Conservation (phyloP, 2,329 filamentous ascomycete genomes). For the Rhytidhysteron rufulum region DNA sequence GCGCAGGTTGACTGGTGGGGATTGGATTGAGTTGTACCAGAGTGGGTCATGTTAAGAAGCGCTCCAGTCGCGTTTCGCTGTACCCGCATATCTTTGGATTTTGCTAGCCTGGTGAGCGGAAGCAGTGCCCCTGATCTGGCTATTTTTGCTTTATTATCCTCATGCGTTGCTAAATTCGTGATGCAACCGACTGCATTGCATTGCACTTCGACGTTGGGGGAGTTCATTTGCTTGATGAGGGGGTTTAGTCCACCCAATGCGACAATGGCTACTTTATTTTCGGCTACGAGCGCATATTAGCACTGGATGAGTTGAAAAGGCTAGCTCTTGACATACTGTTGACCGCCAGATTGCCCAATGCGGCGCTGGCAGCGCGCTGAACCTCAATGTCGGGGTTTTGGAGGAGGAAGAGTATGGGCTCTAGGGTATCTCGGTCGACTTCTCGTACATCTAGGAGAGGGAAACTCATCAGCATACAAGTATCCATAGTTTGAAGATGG, state of each 20-base stretch:
- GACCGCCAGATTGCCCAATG: slow-evolving; percentile 91
- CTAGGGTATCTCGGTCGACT: slow-evolving; percentile 90
- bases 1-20: no score
- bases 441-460: slow-evolving; percentile 79
- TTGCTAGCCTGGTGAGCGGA: slow-evolving; percentile 85
- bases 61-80: slow-evolving; percentile 96
- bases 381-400: slow-evolving; percentile 97
- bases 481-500: slow-evolving; percentile 7
- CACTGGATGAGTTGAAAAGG: slow-evolving; percentile 8
- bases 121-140: slow-evolving; percentile 89
- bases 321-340: slow-evolving; percentile 67
- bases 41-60: slow-evolving; percentile 98
- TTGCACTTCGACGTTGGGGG: slow-evolving; percentile 94
- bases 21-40: slow-evolving; percentile 64
- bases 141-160: slow-evolving; percentile 99
- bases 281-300: slow-evolving; percentile 65
- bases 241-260: slow-evolving; percentile 84
- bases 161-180: slow-evolving; percentile 94
- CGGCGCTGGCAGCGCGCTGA: slow-evolving; percentile 91
- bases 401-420: slow-evolving; percentile 91
- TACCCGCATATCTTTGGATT: slow-evolving; percentile 97
- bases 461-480: slow-evolving; percentile 12
- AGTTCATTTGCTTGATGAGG: slow-evolving; percentile 97
- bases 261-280: slow-evolving; percentile 97
- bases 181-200: slow-evolving; percentile 99